A percentile compares a stretch with the other conserved stretches of the same genome.
Evolutionary conservation across 257 asterid species (phyloP).

Genomic region (Nicotiana tabacum): DNA sequence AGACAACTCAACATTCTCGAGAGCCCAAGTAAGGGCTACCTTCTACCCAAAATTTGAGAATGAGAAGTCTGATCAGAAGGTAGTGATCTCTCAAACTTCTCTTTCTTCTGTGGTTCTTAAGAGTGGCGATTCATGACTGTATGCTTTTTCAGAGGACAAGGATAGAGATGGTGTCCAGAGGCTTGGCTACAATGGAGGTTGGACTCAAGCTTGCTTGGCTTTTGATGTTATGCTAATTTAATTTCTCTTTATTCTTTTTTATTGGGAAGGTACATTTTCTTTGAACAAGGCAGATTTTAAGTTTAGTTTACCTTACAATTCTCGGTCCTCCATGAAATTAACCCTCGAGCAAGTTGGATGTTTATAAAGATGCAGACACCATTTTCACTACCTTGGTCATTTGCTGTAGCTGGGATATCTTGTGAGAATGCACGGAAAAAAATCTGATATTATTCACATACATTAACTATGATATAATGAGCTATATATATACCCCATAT

Average conservation of each 20-base stretch:
- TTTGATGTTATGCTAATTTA: slow-evolving; percentile 3
- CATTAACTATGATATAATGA: too few relatives aligned
- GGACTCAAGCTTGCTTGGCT: slow-evolving; percentile 10
- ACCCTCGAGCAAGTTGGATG: background rate
- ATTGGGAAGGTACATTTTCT: background rate
- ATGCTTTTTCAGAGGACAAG: slow-evolving; percentile 59
- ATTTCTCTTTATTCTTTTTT: background rate
- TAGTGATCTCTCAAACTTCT: slow-evolving; percentile 16
- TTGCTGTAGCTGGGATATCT: background rate
- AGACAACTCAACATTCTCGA: slow-evolving; percentile 65
- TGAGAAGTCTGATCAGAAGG: slow-evolving; percentile 97
- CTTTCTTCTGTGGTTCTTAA: background rate
- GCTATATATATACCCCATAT: too few relatives aligned
- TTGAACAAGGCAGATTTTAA: background rate
- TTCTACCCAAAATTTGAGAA: slow-evolving; percentile 97
- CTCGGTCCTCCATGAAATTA: background rate
- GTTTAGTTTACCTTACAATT: background rate
- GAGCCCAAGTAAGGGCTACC: slow-evolving; percentile 81
- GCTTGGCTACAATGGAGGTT: slow-evolving; percentile 92
- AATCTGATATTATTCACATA: too few relatives aligned
- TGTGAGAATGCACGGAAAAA: too few relatives aligned
- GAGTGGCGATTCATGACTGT: background rate
- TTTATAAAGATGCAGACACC: background rate
- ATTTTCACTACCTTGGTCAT: background rate
- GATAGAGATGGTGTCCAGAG: slow-evolving; percentile 86